phyloP scores from a whole-genome alignment of 331 rosid genomes.

The Erythrophleum ivorense region DNA sequence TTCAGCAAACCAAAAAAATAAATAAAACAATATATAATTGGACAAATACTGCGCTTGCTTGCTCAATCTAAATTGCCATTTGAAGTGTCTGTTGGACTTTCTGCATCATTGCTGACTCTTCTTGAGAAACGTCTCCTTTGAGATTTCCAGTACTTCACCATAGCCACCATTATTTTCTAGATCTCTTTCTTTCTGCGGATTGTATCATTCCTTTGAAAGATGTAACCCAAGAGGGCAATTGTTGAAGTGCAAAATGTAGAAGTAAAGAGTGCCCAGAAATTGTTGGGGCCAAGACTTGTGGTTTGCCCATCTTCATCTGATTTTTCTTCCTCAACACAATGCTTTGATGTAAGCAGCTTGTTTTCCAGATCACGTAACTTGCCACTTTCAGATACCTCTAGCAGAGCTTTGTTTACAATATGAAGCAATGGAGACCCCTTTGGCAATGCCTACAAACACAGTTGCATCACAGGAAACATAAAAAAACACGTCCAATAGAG shows the following conservation, averaged over 20 bases:
- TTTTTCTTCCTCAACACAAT: slow-evolving; percentile 11
- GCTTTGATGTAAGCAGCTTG: slow-evolving; percentile 32
- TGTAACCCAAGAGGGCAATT: background rate
- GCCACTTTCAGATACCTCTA: slow-evolving; percentile 37
- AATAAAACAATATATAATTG: too few species aligned
- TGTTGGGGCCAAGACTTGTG: slow-evolving; percentile 19
- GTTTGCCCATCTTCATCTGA: background rate
- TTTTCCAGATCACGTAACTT: slow-evolving; percentile 31
- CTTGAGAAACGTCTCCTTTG: background rate
- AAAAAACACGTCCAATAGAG: too few species aligned
- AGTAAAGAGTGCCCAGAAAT: background rate
- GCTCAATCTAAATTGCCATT: too few species aligned
- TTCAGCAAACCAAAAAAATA: too few species aligned
- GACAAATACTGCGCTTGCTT: too few species aligned
- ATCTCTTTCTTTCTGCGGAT: background rate
- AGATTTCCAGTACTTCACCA: too few species aligned
- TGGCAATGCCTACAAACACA: slow-evolving; percentile 39
- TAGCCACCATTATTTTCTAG: too few species aligned
- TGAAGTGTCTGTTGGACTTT: background rate
- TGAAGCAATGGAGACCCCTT: slow-evolving; percentile 35
- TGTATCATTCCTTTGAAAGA: background rate
- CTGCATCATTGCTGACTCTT: background rate
- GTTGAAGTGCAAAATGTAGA: background rate
- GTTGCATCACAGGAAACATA: too few species aligned
- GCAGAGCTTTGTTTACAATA: slow-evolving; percentile 36